Evolutionary conservation across 805 yeast genomes (phyloP).

Genomic region (Kuraishia floccosa): DNA sequence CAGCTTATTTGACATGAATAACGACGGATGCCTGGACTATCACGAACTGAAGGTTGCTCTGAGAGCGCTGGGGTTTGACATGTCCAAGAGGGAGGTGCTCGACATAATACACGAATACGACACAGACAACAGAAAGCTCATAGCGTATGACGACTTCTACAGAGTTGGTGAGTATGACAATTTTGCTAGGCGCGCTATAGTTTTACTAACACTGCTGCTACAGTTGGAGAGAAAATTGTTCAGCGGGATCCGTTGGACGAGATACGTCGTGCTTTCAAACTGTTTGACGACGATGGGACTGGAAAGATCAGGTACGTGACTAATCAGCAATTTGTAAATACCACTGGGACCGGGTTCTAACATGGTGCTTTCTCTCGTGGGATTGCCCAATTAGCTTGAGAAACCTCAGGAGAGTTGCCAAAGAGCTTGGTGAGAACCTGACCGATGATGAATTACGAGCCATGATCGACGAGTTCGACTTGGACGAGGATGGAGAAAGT

Average conservation of each 20-base stretch:
- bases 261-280: constrained; percentile 75
- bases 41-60: constrained; percentile 92
- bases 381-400: constrained; percentile 30
- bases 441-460: constrained; percentile 90
- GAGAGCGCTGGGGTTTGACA: constrained; percentile 86
- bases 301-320: constrained; percentile 58
- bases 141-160: constrained; percentile 75
- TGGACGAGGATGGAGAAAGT: constrained; percentile 92
- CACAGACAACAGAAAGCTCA: constrained; percentile 58
- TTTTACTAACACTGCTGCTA: background rate
- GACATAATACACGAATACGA: constrained; percentile 75
- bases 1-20: constrained; percentile 82
- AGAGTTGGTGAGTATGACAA: constrained; percentile 45
- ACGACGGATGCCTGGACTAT: constrained; percentile 81
- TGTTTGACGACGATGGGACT: constrained; percentile 81
- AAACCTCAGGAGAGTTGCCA: constrained; percentile 79
- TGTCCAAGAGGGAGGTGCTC: constrained; percentile 63
- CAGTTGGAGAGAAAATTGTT: constrained; percentile 71
- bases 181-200: too few relatives aligned
- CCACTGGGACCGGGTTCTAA: background rate
- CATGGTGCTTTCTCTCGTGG: background rate
- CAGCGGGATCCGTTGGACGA: constrained; percentile 92
- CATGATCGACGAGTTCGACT: constrained; percentile 95
- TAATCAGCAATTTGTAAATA: too few relatives aligned
- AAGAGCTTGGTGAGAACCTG: constrained; percentile 84